Evolutionary conservation across 371 early-diverging fungal species (phyloP).

Genomic region (Blastocladiella emersonii): DNA sequence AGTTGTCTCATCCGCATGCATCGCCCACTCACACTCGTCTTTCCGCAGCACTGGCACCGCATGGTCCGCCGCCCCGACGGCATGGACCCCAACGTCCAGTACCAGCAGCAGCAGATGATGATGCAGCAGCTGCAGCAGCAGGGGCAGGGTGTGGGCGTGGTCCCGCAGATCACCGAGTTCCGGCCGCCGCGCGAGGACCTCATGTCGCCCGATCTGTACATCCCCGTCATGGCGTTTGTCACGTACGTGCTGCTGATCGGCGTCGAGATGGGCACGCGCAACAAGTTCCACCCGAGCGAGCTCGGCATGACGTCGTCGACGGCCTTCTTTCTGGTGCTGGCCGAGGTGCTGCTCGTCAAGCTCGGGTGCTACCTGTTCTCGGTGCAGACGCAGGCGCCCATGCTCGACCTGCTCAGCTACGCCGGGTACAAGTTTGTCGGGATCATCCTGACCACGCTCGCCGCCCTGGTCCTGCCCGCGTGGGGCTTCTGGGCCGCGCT

Average conservation of each 20-base stretch:
- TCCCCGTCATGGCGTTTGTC: constrained; percentile 91
- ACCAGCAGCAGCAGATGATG: no score
- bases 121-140: no score
- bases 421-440: constrained; percentile 95
- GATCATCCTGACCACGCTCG: constrained; percentile 41
- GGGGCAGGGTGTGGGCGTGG: no score
- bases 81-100: no score
- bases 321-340: constrained; percentile 62
- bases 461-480: constrained; percentile 30
- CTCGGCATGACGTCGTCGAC: constrained; percentile 79
- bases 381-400: constrained; percentile 63
- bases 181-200: constrained; percentile 77
- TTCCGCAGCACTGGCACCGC: background rate
- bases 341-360: constrained; percentile 69
- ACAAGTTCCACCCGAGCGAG: constrained; percentile 78
- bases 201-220: constrained; percentile 95
- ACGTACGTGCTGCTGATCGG: constrained; percentile 87
- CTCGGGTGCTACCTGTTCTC: constrained; percentile 79
- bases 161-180: constrained; percentile 50
- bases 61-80: no score
- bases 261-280: constrained; percentile 47
- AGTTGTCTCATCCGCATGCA: background rate
- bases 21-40: background rate
- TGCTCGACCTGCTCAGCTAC: constrained; percentile 77
- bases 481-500: constrained; percentile 48